phyloP scores from a whole-genome alignment of 345 rosid genomes.

The Ceriops decandra region DNA sequence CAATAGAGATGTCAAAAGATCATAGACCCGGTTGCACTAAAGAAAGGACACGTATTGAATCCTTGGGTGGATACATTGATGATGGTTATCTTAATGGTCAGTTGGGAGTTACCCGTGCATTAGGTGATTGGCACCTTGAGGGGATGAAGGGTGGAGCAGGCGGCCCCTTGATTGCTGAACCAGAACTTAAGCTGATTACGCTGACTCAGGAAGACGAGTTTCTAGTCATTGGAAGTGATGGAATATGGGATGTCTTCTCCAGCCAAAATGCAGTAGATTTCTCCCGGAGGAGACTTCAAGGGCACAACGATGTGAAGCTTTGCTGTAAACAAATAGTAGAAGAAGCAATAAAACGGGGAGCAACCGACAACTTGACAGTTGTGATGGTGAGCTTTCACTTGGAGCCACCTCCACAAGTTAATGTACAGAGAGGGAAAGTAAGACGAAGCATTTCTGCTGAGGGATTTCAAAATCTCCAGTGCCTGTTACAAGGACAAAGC shows the following conservation, averaged over 20 bases:
- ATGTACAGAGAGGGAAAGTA: constrained; percentile 39
- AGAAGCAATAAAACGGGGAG: constrained; percentile 66
- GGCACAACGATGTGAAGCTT: constrained; percentile 62
- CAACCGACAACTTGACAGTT: constrained; percentile 66
- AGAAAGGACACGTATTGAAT: constrained; percentile 59
- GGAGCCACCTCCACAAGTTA: constrained; percentile 50
- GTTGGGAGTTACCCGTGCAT: constrained; percentile 68
- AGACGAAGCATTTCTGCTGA: constrained; percentile 71
- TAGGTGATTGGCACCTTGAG: constrained; percentile 82
- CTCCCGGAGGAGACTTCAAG: constrained; percentile 62
- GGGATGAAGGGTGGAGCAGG: constrained; percentile 46
- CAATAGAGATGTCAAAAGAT: constrained; percentile 70
- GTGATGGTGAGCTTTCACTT: constrained; percentile 68
- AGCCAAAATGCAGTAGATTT: constrained; percentile 84
- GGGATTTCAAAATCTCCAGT: constrained; percentile 48
- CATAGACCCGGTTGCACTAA: constrained; percentile 59
- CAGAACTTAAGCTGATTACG: constrained; percentile 59
- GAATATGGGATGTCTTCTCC: constrained; percentile 79
- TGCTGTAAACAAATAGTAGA: constrained; percentile 70
- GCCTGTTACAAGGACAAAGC: constrained; percentile 33
- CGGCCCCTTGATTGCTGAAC: constrained; percentile 78
- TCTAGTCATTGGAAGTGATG: constrained; percentile 74
- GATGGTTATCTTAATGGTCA: constrained; percentile 75
- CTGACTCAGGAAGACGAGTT: constrained; percentile 75
- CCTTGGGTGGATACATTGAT: constrained; percentile 60